These are phyloP conservation scores for Trapa incisa DNA, from an alignment of 345 rosid species.

Conservation along the genomic window DNA sequence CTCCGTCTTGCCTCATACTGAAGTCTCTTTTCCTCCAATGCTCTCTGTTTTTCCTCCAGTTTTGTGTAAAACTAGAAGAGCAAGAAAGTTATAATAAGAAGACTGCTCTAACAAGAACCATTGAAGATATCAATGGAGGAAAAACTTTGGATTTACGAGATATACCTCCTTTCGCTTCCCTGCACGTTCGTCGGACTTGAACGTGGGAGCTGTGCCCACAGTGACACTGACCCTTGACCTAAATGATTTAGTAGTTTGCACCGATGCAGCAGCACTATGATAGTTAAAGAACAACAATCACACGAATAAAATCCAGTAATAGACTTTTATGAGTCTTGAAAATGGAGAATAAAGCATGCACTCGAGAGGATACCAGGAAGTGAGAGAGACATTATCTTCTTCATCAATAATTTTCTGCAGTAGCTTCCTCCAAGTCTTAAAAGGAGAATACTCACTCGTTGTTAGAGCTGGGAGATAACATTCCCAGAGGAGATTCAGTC, in stretches of 20 bases:
- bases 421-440: constrained; percentile 41
- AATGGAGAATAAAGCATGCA: not conserved
- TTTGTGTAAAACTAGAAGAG: constrained; percentile 57
- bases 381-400: constrained; percentile 64
- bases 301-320: not conserved
- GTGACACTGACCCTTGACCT: constrained; percentile 42
- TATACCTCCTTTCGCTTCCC: constrained; percentile 85
- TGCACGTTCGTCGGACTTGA: constrained; percentile 63
- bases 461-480: constrained; percentile 20
- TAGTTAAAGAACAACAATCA: constrained; percentile 43
- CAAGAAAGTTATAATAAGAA: constrained; percentile 1
- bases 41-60: constrained; percentile 71
- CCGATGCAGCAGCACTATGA: constrained; percentile 55
- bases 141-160: not conserved
- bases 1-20: constrained; percentile 66
- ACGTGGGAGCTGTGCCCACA: constrained; percentile 79
- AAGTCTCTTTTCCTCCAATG: constrained; percentile 61
- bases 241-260: constrained; percentile 27
- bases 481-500: constrained; percentile 17
- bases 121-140: constrained; percentile 4
- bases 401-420: constrained; percentile 64
- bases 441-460: constrained; percentile 24
- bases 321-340: not conserved
- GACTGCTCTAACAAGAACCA: constrained; percentile 10
- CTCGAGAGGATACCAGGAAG: constrained; percentile 81